Base-by-base conservation (phyloP, 768 basidiomycete species). In the Serpula lacrymans region DNA sequence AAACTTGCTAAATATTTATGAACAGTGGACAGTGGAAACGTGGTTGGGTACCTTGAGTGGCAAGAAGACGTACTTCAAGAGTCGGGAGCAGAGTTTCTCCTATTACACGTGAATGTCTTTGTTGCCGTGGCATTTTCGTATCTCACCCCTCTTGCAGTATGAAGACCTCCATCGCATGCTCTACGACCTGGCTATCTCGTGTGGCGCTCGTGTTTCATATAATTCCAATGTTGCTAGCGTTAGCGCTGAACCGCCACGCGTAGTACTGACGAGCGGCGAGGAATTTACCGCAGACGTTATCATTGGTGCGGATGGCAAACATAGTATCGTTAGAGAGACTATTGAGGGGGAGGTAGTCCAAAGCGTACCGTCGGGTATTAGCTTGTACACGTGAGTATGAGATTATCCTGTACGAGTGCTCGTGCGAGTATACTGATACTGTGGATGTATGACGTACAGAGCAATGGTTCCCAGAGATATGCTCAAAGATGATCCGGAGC, bases 231-330 rank as follows among this genome's bases (percentile, higher is more conserved):
- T 74, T 34, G 46, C 42, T 5, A 48, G 46, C 5, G 64, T 73
- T 8, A 52, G 55, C 13, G 47, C 63, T 7, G 60, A 67, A 12
- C 48, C 61, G 21, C 57, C 59, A 3, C 52, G 60, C 4, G 59
- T 72, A 3, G 53, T 57, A 3, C 50, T 71, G 13, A 67, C 67
- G 11, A 64, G 59, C 31, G 80, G 78, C 17, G 70, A 75, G 37
- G 58, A 55, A 7, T 44, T 81, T 14, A 39, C 50, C 4, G 74
- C 73, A 4, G 80, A 84, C 51, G 58, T 82, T 24, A 60, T 84
- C 35, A 68, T 84, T 13, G 81, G 77, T 20, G 81, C 82, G 3
- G 82, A 84, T 54, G 82, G 83, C 10, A 68, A 70, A 37, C 57
- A 63, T 23, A 80, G 78, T 28, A 28, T 71, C 10, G 62, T 70